Base-by-base conservation (phyloP, 2,329 filamentous ascomycete species). In the Colletotrichum acutatum region DNA sequence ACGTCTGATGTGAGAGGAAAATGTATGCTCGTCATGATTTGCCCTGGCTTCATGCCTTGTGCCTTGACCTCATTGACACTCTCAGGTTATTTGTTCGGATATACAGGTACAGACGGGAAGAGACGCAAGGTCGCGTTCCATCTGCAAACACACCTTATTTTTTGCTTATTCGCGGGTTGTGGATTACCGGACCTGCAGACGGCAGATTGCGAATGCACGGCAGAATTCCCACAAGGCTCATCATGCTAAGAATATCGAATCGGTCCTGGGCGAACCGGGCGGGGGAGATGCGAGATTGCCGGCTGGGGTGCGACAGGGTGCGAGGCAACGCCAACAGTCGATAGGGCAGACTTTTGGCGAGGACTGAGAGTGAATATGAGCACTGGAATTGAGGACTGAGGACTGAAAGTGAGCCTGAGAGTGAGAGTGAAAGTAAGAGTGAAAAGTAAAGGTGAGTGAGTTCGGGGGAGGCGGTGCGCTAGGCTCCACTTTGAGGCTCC, bases 401-500 rank as follows among this genome's bases (percentile, higher is more conserved):
- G 37, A 42, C 37, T 42, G 37, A 42, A 16, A 7, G 14, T 42
- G 37, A 42, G 37, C 14, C 14, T 42, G 37, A 42, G 37, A 16
- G 34, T 46, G 16, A 46, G 16, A 46, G 19, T 19, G 16, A 46
- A 46, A 19, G 16, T n/a, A 5, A 46, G 6, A 49, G 42, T n/a
- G 42, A n/a, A n/a, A 8, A 19, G 16, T 49, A 19, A 9, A 49
- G 7, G 19, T 49, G 42, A 46, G 42, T 49, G 37, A 34, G 64
- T 42, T 37, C 65, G 57, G 57, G 54, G 59, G 70, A 64, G 66
- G 66, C 70, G 54, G 70, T 69, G 70, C 70, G 26, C 70, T 49
- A 53, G 54, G 60, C 59, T 42, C 58, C 66, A 52, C 42, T 28
- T 60, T 16, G 32, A 60, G 70, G 69, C 54, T 19, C 58, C 52